Evolutionary conservation across 2,329 filamentous ascomycete genomes (phyloP), one percentile per base, ranked within the genome.

Genomic region (Fusarium concolor): DNA sequence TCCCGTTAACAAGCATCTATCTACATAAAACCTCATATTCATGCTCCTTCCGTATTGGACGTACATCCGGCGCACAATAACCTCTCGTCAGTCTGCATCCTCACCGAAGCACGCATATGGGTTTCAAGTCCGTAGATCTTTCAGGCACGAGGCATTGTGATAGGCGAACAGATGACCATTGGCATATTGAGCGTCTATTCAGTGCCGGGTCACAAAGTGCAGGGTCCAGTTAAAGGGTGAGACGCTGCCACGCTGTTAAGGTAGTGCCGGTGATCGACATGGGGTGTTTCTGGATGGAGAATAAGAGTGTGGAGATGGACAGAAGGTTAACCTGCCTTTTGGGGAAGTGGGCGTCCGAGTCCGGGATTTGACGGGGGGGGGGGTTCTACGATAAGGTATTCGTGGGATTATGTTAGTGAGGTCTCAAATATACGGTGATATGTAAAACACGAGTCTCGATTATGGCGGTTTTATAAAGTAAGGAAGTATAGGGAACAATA

Each of bases 21-120:
- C 26, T 56, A 33, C 54, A 26, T 35, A 17, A 46, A 28, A 20
- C 42, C 47, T 12, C 18, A 28, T 26, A 42, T 45, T n/a, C 51
- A 35, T 45, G 24, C 66, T 67, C 66, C 65, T 68, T 69, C 66
- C 66, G 62, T 46, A 31, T 70, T 70, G 42, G 58, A 70, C 43
- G 20, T 56, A 10, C 28, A 38, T 22, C 58, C 62, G 56, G 45
- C 33, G 61, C 49, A 57, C 50, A 51, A 49, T 31, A 66, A 46
- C 11, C n/a, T 26, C 17, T 46, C 41, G 26, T 55, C 60, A 20
- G 31, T 29, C 37, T 52, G 41, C 33, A 53, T 35, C 39, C 24
- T 68, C 56, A 62, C 63, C 63, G 63, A 66, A 33, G 50, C 38
- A 50, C 67, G 31, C 33, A 33, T 70, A 46, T 67, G 38, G 53